These are phyloP conservation scores for Omphalotus guepiniiformis DNA, from an alignment of 768 basidiomycete species.

Conservation along the genomic window DNA sequence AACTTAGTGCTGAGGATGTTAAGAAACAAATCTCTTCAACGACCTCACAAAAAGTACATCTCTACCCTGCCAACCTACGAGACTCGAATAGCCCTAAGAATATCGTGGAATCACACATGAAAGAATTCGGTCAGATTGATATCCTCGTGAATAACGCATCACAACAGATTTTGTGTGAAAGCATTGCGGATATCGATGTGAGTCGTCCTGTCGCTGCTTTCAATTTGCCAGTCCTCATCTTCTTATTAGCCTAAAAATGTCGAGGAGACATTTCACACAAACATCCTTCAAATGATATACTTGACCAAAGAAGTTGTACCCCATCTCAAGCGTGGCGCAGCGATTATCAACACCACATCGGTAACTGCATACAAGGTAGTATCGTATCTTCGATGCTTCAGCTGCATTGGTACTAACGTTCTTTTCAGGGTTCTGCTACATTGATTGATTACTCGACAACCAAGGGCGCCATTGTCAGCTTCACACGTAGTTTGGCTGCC, in stretches of 20 bases:
- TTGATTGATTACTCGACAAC: constrained; percentile 51
- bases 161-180: constrained; percentile 30
- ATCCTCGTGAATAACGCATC: constrained; percentile 60
- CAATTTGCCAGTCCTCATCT: too few relatives aligned
- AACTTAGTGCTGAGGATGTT: constrained; percentile 36
- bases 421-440: constrained; percentile 11
- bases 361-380: constrained; percentile 53
- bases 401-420: not conserved
- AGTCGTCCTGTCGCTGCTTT: constrained; percentile 38
- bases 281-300: constrained; percentile 59
- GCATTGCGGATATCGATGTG: not conserved
- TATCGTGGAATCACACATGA: constrained; percentile 44
- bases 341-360: constrained; percentile 60
- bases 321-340: constrained; percentile 52
- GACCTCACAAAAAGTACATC: constrained; percentile 31
- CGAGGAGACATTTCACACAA: constrained; percentile 49
- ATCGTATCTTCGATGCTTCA: constrained; percentile 26
- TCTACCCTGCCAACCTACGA: constrained; percentile 39
- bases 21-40: constrained; percentile 42
- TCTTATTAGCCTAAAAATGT: constrained; percentile 30
- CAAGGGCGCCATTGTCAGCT: constrained; percentile 56
- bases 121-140: constrained; percentile 42
- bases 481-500: constrained; percentile 49
- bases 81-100: constrained; percentile 35
- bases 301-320: constrained; percentile 53